These are phyloP conservation scores for Salvia miltiorrhiza DNA, from an alignment of 257 asterid species.

Conservation along the genomic window DNA sequence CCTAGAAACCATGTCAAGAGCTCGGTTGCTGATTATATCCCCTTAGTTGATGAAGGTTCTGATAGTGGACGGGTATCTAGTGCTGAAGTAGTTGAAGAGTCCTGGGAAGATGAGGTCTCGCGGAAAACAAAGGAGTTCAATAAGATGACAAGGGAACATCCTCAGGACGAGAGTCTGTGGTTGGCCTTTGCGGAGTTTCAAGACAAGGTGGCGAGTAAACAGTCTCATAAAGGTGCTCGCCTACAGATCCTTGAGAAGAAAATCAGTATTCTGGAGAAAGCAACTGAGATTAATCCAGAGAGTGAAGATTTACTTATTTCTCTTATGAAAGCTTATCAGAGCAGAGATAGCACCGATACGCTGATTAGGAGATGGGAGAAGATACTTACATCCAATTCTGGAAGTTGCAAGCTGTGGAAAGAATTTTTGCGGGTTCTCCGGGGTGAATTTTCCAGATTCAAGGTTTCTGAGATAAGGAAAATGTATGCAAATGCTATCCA, in stretches of 20 bases:
- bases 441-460: slow-evolving; percentile 93
- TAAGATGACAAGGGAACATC: slow-evolving; percentile 77
- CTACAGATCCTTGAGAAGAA: slow-evolving; percentile 92
- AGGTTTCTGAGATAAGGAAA: slow-evolving; percentile 91
- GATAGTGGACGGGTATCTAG: slow-evolving; percentile 26
- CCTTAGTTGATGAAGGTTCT: slow-evolving; percentile 46
- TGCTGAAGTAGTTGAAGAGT: slow-evolving; percentile 62
- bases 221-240: slow-evolving; percentile 87
- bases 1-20: slow-evolving; percentile 37
- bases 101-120: slow-evolving; percentile 86
- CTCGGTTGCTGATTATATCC: slow-evolving; percentile 47
- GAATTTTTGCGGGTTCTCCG: slow-evolving; percentile 74
- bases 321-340: slow-evolving; percentile 82
- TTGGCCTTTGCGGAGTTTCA: slow-evolving; percentile 81
- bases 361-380: slow-evolving; percentile 90
- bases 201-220: slow-evolving; percentile 88
- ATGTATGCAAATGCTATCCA: slow-evolving; percentile 84
- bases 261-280: slow-evolving; percentile 94
- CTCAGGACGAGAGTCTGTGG: slow-evolving; percentile 82
- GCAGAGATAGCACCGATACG: slow-evolving; percentile 68
- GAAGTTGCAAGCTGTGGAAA: slow-evolving; percentile 86
- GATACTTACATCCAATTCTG: slow-evolving; percentile 66
- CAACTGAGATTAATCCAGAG: slow-evolving; percentile 82
- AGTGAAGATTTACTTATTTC: slow-evolving; percentile 80
- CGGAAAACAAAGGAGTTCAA: slow-evolving; percentile 87